Percentiles rank a stretch among this genome's conserved stretches.
phyloP scores from a whole-genome alignment of 2,329 filamentous ascomycete genomes.

The Fusarium sp. region DNA sequence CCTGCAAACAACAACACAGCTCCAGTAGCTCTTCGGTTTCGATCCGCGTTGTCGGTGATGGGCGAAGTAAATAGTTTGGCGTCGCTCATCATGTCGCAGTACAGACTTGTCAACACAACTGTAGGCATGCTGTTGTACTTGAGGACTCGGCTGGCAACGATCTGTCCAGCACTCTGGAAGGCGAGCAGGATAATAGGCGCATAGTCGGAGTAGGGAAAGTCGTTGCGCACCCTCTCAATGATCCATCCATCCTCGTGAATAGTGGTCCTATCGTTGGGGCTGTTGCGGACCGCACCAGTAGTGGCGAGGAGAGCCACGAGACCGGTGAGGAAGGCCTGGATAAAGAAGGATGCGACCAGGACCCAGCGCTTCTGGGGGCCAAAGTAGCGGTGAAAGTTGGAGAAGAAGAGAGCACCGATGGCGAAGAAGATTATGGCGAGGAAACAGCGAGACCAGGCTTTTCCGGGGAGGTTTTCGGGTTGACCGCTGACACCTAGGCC shows the following conservation, averaged over 20 bases:
- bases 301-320: constrained; percentile 43
- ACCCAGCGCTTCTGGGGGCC: constrained; percentile 46
- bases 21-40: constrained; percentile 36
- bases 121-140: constrained; percentile 46
- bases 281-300: constrained; percentile 37
- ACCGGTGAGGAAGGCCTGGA: constrained; percentile 39
- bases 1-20: constrained; percentile 39
- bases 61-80: constrained; percentile 41
- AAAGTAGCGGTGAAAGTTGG: constrained; percentile 42
- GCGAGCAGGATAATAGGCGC: constrained; percentile 42
- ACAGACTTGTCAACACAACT: constrained; percentile 43
- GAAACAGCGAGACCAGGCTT: constrained; percentile 45
- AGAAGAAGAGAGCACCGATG: constrained; percentile 43
- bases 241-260: constrained; percentile 35
- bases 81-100: constrained; percentile 46
- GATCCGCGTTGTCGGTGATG: constrained; percentile 40
- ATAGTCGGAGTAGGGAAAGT: constrained; percentile 40
- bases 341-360: constrained; percentile 35
- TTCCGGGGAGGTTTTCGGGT: constrained; percentile 40
- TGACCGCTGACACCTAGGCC: constrained; percentile 43
- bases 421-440: constrained; percentile 43
- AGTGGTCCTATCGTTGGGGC: constrained; percentile 27
- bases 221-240: constrained; percentile 35
- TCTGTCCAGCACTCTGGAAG: constrained; percentile 44
- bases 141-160: constrained; percentile 42